phyloP scores from a whole-genome alignment of 2,329 filamentous ascomycete species.

The Colletotrichum phormii region DNA sequence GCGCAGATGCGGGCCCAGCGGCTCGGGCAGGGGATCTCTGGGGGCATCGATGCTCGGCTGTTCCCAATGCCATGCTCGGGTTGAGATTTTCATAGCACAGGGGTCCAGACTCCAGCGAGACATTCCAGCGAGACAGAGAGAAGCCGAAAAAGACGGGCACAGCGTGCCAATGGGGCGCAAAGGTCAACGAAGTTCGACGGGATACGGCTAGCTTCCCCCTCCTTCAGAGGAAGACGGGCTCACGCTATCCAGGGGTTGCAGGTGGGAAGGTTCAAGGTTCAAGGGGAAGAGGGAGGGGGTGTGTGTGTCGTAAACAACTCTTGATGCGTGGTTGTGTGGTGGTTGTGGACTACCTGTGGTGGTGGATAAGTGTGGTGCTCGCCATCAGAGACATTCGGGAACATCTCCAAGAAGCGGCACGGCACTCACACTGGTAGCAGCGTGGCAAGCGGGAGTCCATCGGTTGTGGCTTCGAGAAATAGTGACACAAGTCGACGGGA shows the following conservation, averaged over 20 bases:
- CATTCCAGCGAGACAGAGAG: background rate
- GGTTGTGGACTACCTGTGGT: background rate
- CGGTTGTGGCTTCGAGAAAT: background rate
- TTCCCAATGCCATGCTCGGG: background rate
- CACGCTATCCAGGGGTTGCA: background rate
- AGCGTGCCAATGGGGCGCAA: background rate
- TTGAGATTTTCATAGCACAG: constrained; percentile 25
- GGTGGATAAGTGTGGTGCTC: background rate
- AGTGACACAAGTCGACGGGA: background rate
- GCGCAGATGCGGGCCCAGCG: constrained; percentile 27
- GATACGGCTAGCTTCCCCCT: background rate
- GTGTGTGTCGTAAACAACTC: background rate
- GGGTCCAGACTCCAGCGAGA: constrained; percentile 1
- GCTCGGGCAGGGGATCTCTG: constrained; percentile 30
- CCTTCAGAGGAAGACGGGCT: background rate
- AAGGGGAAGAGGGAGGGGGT: background rate
- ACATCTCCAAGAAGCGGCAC: background rate
- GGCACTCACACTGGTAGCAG: background rate
- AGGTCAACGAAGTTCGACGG: background rate
- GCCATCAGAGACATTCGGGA: constrained; percentile 9
- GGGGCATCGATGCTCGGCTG: constrained; percentile 12
- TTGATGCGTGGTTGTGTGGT: background rate
- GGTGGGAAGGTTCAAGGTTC: background rate
- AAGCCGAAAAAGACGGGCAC: background rate
- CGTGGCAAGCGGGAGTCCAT: background rate